Base-by-base conservation (phyloP, 2,329 filamentous ascomycete species). In the Trichoderma sp. region DNA sequence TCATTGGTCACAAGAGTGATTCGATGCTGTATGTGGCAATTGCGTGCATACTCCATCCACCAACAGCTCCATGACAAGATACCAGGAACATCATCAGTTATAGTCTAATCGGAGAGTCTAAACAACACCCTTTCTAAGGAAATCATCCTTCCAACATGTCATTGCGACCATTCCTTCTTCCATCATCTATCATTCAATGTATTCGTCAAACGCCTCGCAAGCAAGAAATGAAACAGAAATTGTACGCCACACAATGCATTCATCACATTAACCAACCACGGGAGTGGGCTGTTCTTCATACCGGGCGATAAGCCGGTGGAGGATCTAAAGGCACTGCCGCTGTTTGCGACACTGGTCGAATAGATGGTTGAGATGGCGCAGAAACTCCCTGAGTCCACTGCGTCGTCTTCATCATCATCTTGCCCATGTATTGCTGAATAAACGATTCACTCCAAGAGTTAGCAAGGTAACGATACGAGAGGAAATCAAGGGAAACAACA, bases 401-500 rank as follows among this genome's bases (percentile, higher is more conserved):
- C 14, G 84, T 82, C 35, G 89, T 85, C 83, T 89, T 91, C 41
- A 84, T 81, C 80, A 93, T 88, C 87, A 95, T 92, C 81, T 90
- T 91, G 24, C 88, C 85, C 82, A 95, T 95, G 83, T 95, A 96
- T 80, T 94, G 90, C 76, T 93, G 90, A 71, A 95, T 91, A 80
- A 96, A 94, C 18, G 92, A 92, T 85, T 96, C 93, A 31, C 91
- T 9, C 6, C 8, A 8, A 6, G 1, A 50, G 71, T 78, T 62
- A 78, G 77, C 8, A 27, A 24, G 4, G 6, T 1, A 31, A 9
- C 0, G 16, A 45, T n/a, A n/a, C 7, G 6, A 45, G 1, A 45
- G 4, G 41, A 3, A 45, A 0, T 2, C 4, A 41, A 56, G 21
- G 4, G 1, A 31, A n/a, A 1, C 14, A 31, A 86, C 89, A 84